Conservation (phyloP, 1,284 basidiomycete species). For the Filobasidium uniguttulatum region DNA sequence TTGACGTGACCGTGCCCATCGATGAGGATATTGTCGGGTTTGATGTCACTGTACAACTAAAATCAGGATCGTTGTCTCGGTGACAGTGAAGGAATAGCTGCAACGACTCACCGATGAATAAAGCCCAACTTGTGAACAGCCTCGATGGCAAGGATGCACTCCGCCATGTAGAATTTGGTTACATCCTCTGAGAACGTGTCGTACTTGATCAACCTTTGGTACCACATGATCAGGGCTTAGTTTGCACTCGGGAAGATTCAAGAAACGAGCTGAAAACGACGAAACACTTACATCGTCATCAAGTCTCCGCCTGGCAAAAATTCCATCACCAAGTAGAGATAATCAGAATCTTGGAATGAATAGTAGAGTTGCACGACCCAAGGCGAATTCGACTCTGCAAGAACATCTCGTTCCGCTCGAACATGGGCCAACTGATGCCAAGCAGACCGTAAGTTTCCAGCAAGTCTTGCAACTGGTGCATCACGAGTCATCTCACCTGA, state of each 20-base stretch:
- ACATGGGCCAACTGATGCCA: constrained; percentile 89
- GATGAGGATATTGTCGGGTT: constrained; percentile 95
- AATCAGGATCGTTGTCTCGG: background rate
- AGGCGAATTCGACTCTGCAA: constrained; percentile 92
- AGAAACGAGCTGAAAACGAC: background rate
- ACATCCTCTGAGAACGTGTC: constrained; percentile 98
- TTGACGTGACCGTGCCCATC: constrained; percentile 87
- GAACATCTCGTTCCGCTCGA: constrained; percentile 91
- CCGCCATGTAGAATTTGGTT: constrained; percentile 97
- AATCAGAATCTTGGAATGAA: constrained; percentile 92
- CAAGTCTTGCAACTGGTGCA: background rate
- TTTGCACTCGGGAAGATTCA: background rate
- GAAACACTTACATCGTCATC: constrained; percentile 48
- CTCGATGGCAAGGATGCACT: constrained; percentile 94
- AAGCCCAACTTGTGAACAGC: constrained; percentile 98
- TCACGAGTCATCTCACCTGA: constrained; percentile 46
- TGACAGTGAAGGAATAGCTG: background rate
- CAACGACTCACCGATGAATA: constrained; percentile 69
- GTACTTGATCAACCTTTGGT: constrained; percentile 96
- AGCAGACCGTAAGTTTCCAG: background rate
- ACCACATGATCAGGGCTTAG: background rate
- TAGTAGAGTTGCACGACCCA: constrained; percentile 99
- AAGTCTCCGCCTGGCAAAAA: constrained; percentile 95
- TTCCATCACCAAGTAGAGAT: constrained; percentile 98
- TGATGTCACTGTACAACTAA: constrained; percentile 82